Percentiles rank a stretch among this genome's conserved stretches.
Evolutionary conservation across 164 flowering plant genomes (phyloP).

Genomic region (Tinospora cordifolia): DNA sequence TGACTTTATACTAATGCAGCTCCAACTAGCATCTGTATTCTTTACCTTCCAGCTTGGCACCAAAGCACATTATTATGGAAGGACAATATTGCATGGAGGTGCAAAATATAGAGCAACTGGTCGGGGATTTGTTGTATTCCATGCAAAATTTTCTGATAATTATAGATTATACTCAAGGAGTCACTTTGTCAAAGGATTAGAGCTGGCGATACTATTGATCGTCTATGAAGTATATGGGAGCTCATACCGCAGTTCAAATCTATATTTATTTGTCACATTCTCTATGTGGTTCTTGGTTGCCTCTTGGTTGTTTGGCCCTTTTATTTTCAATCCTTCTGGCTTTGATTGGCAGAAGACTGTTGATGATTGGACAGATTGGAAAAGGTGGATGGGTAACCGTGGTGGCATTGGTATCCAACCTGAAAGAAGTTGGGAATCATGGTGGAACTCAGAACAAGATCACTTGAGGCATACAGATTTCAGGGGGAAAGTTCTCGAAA

Average conservation of each 20-base stretch:
- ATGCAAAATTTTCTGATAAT: conserved; percentile 87
- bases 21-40: conserved; percentile 94
- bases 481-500: conserved; percentile 73
- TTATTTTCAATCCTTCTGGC: conserved; percentile 91
- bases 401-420: conserved; percentile 86
- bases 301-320: conserved; percentile 98
- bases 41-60: conserved; percentile 98
- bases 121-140: conserved; percentile 93
- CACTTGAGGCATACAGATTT: conserved; percentile 64
- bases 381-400: conserved; percentile 97
- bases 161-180: conserved; percentile 89
- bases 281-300: conserved; percentile 96
- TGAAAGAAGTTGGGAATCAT: conserved; percentile 93
- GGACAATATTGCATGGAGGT: conserved; percentile 97
- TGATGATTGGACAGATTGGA: conserved; percentile 99
- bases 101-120: conserved; percentile 92
- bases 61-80: conserved; percentile 85
- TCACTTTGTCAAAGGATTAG: conserved; percentile 94
- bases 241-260: conserved; percentile 63
- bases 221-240: conserved; percentile 69
- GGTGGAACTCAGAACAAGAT: conserved; percentile 90
- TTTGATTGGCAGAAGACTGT: conserved; percentile 99
- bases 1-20: conserved; percentile 88
- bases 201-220: conserved; percentile 58
- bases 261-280: conserved; percentile 68